Evolutionary conservation across 306 rosid species (phyloP), one percentile per base, ranked within the genome.

Genomic region (Vachellia pachyceras): DNA sequence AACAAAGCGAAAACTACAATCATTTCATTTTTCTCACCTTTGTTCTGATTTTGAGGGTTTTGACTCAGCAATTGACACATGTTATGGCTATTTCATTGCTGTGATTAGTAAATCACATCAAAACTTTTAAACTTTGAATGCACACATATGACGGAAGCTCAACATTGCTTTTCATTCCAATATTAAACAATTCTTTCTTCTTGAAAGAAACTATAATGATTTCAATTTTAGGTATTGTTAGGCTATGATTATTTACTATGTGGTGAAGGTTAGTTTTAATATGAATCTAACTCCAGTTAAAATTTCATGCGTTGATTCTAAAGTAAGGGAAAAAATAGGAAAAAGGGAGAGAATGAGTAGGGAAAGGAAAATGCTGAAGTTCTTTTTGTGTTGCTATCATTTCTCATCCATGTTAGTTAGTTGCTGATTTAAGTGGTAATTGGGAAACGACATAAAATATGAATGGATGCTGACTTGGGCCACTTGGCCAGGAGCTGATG

Each of bases 1-100:
- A 61, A 39, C n/a, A 37, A 50, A 67, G 20, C n/a, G 12, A 17
- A 6, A 5, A 2, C 5, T 18, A 70, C 0, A 3, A 25, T 70
- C 23, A 22, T 22, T 23, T 67, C 18, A 69, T 69, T 69, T 29
- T 18, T 35, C 22, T 37, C 0, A 5, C 64, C 18, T 42, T 29
- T 14, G 20, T 9, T 13, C 57, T 58, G 10, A 50, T 77, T 82
- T 72, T 72, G 29, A 42, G 37, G n/a, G 70, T 40, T 71, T 40
- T 29, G 77, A 77, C 66, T 8, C 10, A 22, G 11, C 20, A 47
- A 7, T 3, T 15, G 23, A 6, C 22, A n/a, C 10, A 3, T 46
- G 17, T 3, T 10, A 57, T 1, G 5, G 17, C 66, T 4, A 11
- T 60, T 1, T 29, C 18, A 39, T 5, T 60, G 39, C 5, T 40